Evolutionary conservation across 2,329 filamentous ascomycete genomes (phyloP).

Genomic region (Xylaria sp.): DNA sequence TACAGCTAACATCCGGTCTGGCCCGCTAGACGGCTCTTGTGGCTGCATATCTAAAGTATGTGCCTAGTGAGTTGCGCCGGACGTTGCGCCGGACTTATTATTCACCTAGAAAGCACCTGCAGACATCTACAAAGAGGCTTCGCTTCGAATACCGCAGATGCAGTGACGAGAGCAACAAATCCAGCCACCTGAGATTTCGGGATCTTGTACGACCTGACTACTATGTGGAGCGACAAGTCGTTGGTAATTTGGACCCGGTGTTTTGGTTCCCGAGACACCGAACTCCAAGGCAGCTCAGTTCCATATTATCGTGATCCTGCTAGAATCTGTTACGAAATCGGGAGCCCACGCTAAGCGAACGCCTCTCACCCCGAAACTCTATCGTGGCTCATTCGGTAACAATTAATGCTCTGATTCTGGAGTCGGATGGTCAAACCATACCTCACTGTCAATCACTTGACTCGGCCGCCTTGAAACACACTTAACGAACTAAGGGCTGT

Average conservation of each 20-base stretch:
- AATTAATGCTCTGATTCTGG: not conserved
- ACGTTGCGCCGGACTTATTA: not conserved
- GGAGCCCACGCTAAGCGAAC: constrained; percentile 5
- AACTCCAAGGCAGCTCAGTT: constrained; percentile 21
- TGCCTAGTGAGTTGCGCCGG: not conserved
- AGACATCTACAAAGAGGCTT: not conserved
- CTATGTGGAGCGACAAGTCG: constrained; percentile 18
- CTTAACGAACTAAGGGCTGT: not conserved
- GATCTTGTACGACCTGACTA: constrained; percentile 3
- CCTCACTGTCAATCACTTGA: not conserved
- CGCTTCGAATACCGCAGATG: not conserved
- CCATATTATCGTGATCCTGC: constrained; percentile 12
- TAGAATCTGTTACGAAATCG: constrained; percentile 26
- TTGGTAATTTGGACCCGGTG: not conserved
- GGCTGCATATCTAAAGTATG: too few relatives aligned
- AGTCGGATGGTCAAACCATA: not conserved
- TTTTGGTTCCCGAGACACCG: constrained; percentile 34
- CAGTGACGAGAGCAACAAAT: not conserved
- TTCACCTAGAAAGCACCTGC: not conserved
- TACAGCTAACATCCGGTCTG: not conserved
- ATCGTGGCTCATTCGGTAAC: not conserved
- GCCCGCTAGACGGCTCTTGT: not conserved
- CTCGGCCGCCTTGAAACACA: not conserved
- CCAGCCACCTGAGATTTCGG: not conserved
- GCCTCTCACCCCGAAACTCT: not conserved